phyloP scores from a whole-genome alignment of 768 basidiomycete species.

The Astraeus odoratus region DNA sequence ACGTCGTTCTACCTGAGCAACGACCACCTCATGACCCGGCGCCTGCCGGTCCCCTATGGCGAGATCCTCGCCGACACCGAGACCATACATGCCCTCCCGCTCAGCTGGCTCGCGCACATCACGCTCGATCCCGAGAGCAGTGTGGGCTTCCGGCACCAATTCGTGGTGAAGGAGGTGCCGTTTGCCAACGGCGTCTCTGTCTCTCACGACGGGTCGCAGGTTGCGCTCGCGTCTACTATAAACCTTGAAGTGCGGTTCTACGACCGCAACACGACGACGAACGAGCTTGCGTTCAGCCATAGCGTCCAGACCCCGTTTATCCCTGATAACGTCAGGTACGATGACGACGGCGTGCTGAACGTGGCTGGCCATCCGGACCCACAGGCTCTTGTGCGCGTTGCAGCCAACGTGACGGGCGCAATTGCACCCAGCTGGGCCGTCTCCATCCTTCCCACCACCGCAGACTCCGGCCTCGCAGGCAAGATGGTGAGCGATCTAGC shows the following conservation, averaged over 20 bases:
- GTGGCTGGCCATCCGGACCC: no score
- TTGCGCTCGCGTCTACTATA: slow-evolving; percentile 55
- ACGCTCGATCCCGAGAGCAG: slow-evolving; percentile 32
- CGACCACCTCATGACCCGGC: slow-evolving; percentile 63
- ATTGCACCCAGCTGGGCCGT: no score
- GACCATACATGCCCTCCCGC: slow-evolving; percentile 47
- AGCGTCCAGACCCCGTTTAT: slow-evolving; percentile 48
- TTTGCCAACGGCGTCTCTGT: slow-evolving; percentile 68
- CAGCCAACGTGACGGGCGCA: no score
- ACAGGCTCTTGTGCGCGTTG: no score
- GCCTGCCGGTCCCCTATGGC: slow-evolving; percentile 45
- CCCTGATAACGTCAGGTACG: slow-evolving; percentile 57
- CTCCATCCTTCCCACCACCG: no score
- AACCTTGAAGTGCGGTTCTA: slow-evolving; percentile 45
- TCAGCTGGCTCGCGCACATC: slow-evolving; percentile 55
- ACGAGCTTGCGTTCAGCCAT: slow-evolving; percentile 34
- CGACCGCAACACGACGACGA: slow-evolving; percentile 38
- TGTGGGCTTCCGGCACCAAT: slow-evolving; percentile 28
- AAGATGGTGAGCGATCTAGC: no score
- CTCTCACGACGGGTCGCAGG: slow-evolving; percentile 39
- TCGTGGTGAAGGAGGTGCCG: slow-evolving; percentile 43
- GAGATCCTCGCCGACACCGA: slow-evolving; percentile 48
- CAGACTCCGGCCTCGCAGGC: no score
- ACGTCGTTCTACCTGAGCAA: slow-evolving; percentile 68
- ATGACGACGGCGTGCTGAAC: slow-evolving; percentile 39